Conservation (phyloP, 176 grass and related monocot genomes). For the Cocos nucifera region DNA sequence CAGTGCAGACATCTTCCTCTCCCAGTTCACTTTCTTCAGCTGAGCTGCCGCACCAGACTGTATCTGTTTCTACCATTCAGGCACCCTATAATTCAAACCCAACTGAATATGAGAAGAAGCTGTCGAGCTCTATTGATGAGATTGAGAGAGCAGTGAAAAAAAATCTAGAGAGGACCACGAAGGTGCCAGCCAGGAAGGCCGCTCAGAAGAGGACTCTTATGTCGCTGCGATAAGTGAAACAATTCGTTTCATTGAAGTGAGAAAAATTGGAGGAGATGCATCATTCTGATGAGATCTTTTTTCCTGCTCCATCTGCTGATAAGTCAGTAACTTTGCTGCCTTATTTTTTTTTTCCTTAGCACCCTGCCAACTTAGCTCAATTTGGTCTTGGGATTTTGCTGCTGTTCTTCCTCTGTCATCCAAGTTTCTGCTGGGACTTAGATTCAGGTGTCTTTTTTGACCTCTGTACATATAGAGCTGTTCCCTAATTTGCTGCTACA, state of each 20-base stretch:
- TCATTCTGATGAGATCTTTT: too few species aligned
- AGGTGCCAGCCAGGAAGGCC: conserved; percentile 35
- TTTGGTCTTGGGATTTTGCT: too few species aligned
- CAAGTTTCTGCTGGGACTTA: too few species aligned
- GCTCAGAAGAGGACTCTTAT: conserved; percentile 39
- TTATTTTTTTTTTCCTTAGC: too few species aligned
- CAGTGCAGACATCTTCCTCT: conserved; percentile 18
- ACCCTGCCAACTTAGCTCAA: too few species aligned
- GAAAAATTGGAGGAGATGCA: too few species aligned
- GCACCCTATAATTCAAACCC: neutral
- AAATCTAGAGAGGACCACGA: conserved; percentile 32
- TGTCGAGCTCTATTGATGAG: conserved; percentile 55
- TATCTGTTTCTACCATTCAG: conserved; percentile 19
- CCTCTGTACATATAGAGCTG: too few species aligned
- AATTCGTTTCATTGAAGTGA: conserved; percentile 8
- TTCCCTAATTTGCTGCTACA: too few species aligned
- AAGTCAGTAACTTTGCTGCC: too few species aligned
- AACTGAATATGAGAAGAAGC: conserved; percentile 29
- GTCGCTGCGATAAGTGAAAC: conserved; percentile 55
- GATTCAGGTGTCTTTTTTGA: too few species aligned
- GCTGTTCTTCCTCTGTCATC: too few species aligned
- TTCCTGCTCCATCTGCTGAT: too few species aligned
- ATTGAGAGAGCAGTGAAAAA: conserved; percentile 45
- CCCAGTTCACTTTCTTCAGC: neutral
- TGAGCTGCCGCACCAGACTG: conserved; percentile 22